Evolutionary conservation across 2,329 filamentous ascomycete species (phyloP), one percentile per base, ranked within the genome.

Genomic region (Leptographium wingfieldii): DNA sequence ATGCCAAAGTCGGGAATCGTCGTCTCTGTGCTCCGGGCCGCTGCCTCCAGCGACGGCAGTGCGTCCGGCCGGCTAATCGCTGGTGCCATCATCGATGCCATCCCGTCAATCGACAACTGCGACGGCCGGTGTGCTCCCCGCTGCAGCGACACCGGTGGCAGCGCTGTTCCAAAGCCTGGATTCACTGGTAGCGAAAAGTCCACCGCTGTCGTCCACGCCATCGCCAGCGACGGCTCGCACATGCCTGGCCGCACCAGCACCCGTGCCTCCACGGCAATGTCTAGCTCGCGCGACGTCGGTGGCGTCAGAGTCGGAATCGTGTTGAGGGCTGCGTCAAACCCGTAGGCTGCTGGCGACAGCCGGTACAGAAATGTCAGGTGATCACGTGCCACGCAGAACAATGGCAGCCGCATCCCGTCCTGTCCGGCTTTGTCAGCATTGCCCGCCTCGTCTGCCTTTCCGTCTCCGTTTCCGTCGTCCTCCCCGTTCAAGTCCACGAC

Each of bases 311-410:
- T 10, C 55, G 52, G 29, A 14, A 53, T 29, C 48, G 49, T 52
- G 56, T 57, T 57, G 46, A 19, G 46, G 6, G 46, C 56, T 14
- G 33, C 27, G 56, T 57, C 56, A 40, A 70, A 68, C 59, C 80
- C 77, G n/a, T 72, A 72, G 56, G 77, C 74, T 46, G 74, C 73
- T 2, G 83, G 82, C 12, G 74, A 73, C 61, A 90, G 79, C 58
- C 81, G 82, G 73, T 90, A 92, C 58, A 92, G 75, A 65, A 90
- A 84, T 1, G 86, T 88, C 63, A 90, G 74, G 69, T 91, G 87
- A 68, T 92, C 88, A 66, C 87, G 85, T 19, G 87, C 82, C 16
- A 83, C 83, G 68, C 85, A 86, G 51, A 76, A 75, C 31, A 86
- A 73, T 5, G 84, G 81, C 25, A 86, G 73, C n/a, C 67, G 62